Base-by-base conservation (phyloP, 2,329 filamentous ascomycete species). In the Penicillium sp. region DNA sequence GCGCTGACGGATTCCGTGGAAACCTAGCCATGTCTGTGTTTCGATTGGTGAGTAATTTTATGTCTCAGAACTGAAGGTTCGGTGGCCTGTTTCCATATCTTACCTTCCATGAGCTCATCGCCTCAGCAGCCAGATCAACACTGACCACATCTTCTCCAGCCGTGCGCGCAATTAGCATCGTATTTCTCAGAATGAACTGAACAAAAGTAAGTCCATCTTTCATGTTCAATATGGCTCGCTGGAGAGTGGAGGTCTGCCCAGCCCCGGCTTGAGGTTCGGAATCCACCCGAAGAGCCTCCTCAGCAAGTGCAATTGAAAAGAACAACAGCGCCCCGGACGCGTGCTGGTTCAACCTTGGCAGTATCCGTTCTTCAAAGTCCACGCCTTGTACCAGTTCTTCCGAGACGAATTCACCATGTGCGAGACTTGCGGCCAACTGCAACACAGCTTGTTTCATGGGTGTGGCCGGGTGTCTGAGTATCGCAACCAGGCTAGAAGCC, bases 401-500 rank as follows among this genome's bases (percentile, higher is more conserved):
- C 1, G 69, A 55, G 13, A 77, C 50, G 49, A 73, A 71, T 22
- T 68, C 68, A 24, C 72, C 71, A 53, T 71, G 67, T 8, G 71
- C 68, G 8, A 78, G 61, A 47, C 72, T 75, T 13, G 69, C 70
- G 41, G 71, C 72, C 13, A 76, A 48, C 42, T 73, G 70, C 55
- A 67, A 65, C 4, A 77, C 42, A 29, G 70, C 67, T 38, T 66
- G 67, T 40, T 60, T 70, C 75, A 75, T 79, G 11, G 69, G 67
- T 36, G 71, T 64, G 46, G 67, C 66, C 5, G 69, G 65, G 34
- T 75, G 74, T 24, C 73, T 67, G 55, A 78, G 79, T 45, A 78
- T 72, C 3, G 76, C 71, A 27, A 74, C 71, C 36, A 80, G 60
- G 43, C 73, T 75, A 14, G 75, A 72, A 41, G 74, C 72, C 31